phyloP scores from a whole-genome alignment of 176 grass and related monocot species.

The Poa pratensis region DNA sequence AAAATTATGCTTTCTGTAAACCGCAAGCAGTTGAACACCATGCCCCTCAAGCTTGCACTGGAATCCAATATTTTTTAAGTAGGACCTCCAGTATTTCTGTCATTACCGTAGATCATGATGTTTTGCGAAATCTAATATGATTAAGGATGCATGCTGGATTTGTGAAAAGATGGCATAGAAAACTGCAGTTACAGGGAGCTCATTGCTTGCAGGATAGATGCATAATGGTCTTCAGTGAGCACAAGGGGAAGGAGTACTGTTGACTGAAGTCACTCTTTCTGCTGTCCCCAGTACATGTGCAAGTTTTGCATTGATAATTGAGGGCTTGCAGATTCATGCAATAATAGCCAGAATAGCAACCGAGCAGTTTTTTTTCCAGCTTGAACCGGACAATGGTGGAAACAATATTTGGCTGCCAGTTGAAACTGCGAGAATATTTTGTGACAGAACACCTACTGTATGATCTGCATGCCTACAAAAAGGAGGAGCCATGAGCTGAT shows the following conservation, averaged over 20 bases:
- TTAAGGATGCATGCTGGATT: conserved; percentile 47
- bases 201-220: conserved; percentile 54
- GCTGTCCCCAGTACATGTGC: conserved; percentile 54
- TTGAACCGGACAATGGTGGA: conserved; percentile 38
- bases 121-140: conserved; percentile 61
- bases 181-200: conserved; percentile 66
- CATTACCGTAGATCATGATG: conserved; percentile 55
- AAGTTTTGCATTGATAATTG: conserved; percentile 50
- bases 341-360: conserved; percentile 32
- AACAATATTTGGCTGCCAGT: conserved; percentile 41
- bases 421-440: conserved; percentile 42
- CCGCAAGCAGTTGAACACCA: conserved; percentile 55
- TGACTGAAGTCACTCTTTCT: conserved; percentile 64
- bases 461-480: conserved; percentile 50
- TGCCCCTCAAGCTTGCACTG: conserved; percentile 50
- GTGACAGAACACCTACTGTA: not conserved
- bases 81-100: conserved; percentile 49
- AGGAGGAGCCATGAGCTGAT: conserved; percentile 34
- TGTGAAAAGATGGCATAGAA: conserved; percentile 60
- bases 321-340: conserved; percentile 58
- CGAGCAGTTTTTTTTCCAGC: conserved; percentile 38
- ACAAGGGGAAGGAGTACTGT: conserved; percentile 39
- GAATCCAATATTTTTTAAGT: conserved; percentile 32
- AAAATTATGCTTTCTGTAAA: conserved; percentile 42
- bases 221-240: conserved; percentile 55